phyloP scores from a whole-genome alignment of 768 basidiomycete species.

The Ephemerocybe angulata region DNA sequence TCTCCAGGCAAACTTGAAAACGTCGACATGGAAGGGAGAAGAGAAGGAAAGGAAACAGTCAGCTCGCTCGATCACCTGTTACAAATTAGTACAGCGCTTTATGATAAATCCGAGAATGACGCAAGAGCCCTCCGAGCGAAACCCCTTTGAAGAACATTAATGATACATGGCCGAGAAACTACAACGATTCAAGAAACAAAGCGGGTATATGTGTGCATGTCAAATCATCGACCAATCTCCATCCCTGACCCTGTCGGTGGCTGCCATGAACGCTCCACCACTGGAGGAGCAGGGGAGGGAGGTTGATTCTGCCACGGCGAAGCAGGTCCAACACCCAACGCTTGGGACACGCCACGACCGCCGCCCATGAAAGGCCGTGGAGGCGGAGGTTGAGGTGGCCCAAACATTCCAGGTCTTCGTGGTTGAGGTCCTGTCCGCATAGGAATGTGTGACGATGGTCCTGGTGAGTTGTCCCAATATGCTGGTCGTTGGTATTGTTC shows the following conservation, averaged over 20 bases:
- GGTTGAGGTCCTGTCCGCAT: slow-evolving; percentile 50
- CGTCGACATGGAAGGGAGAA: slow-evolving; percentile 19
- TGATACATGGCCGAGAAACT: not conserved
- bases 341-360: slow-evolving; percentile 28
- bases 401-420: slow-evolving; percentile 60
- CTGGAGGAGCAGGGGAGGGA: slow-evolving; percentile 36
- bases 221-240: slow-evolving; percentile 31
- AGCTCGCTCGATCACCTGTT: not conserved
- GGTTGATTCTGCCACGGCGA: slow-evolving; percentile 39
- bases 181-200: not conserved
- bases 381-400: slow-evolving; percentile 30
- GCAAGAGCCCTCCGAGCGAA: too few species aligned
- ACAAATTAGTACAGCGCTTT: not conserved
- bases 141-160: too few species aligned
- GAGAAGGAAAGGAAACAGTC: not conserved
- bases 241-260: slow-evolving; percentile 33
- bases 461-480: slow-evolving; percentile 30
- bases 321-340: slow-evolving; percentile 24
- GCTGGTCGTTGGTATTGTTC: slow-evolving; percentile 15
- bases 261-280: slow-evolving; percentile 46
- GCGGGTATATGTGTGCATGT: slow-evolving; percentile 1
- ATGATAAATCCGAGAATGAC: not conserved
- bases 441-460: slow-evolving; percentile 33
- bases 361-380: slow-evolving; percentile 30
- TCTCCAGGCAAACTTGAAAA: slow-evolving; percentile 54